phyloP scores from a whole-genome alignment of 176 grass and related monocot genomes.

The Pharus latifolius region DNA sequence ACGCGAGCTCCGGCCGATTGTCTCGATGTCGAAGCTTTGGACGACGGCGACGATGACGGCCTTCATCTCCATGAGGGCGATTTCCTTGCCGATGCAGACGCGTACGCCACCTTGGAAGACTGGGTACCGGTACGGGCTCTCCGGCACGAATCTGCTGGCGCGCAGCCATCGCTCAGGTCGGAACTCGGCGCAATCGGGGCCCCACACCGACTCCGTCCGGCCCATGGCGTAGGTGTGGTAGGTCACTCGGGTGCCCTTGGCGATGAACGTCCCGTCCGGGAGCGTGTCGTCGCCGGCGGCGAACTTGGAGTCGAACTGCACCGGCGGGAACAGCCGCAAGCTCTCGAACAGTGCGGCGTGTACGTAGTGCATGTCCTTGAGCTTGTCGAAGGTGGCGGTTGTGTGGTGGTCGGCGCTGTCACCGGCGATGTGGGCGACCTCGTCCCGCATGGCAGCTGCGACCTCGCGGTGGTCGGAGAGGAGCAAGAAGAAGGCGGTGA shows the following conservation, averaged over 20 bases:
- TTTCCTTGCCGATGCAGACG: slow-evolving; percentile 76
- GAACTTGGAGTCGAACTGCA: slow-evolving; percentile 80
- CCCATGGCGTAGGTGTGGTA: slow-evolving; percentile 88
- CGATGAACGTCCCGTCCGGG: slow-evolving; percentile 54
- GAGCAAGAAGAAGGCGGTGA: slow-evolving; percentile 69
- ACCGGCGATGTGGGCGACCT: slow-evolving; percentile 21
- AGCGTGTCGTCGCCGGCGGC: slow-evolving; percentile 59
- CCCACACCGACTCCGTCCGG: slow-evolving; percentile 73
- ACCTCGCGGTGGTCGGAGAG: slow-evolving; percentile 49
- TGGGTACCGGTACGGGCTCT: slow-evolving; percentile 74
- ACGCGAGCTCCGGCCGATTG: slow-evolving; percentile 23
- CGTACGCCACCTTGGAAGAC: slow-evolving; percentile 85
- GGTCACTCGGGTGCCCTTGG: slow-evolving; percentile 48
- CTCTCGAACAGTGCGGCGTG: slow-evolving; percentile 61
- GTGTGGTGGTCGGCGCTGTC: not conserved
- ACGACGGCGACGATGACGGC: slow-evolving; percentile 53
- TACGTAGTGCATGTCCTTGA: slow-evolving; percentile 69
- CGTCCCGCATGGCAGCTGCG: slow-evolving; percentile 36
- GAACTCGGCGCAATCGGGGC: slow-evolving; percentile 58
- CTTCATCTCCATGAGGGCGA: slow-evolving; percentile 92
- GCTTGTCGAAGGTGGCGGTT: slow-evolving; percentile 6
- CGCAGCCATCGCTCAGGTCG: slow-evolving; percentile 61
- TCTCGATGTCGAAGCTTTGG: slow-evolving; percentile 50
- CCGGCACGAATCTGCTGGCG: slow-evolving; percentile 29
- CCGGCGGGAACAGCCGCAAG: slow-evolving; percentile 83